Evolutionary conservation across 2,329 filamentous ascomycete species (phyloP).

Genomic region (Dryadomyces quercivorus): DNA sequence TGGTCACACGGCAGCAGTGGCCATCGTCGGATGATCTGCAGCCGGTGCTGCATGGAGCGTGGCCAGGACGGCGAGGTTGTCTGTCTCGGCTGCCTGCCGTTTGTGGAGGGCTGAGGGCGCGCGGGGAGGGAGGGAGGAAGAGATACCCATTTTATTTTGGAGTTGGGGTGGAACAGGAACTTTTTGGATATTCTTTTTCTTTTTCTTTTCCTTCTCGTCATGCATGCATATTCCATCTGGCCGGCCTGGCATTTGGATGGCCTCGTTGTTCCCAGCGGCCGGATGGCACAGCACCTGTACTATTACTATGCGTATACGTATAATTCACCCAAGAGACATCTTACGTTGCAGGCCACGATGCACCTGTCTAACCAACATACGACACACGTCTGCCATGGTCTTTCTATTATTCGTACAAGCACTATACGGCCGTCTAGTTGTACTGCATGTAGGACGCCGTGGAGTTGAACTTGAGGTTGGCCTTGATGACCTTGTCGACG

Average conservation of each 20-base stretch:
- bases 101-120: conserved; percentile 13
- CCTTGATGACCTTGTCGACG: conserved; percentile 99
- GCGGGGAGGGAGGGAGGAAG: not conserved
- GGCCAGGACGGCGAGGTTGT: conserved; percentile 53
- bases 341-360: no score
- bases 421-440: conserved; percentile 49
- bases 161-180: not conserved
- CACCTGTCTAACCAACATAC: no score
- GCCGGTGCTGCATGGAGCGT: conserved; percentile 55
- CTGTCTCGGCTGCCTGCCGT: conserved; percentile 48
- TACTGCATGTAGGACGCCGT: conserved; percentile 98
- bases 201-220: not conserved
- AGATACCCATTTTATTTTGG: no score
- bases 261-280: not conserved
- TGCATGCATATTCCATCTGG: no score
- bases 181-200: not conserved
- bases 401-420: not conserved
- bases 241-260: not conserved
- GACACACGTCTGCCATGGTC: no score
- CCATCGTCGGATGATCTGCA: conserved; percentile 47
- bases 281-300: not conserved
- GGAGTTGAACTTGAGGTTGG: conserved; percentile 98
- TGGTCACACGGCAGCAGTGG: conserved; percentile 26
- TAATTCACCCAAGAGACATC: no score
- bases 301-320: not conserved